Percentiles rank a stretch among this genome's conserved stretches.
These are phyloP conservation scores for Golubevia pallescens DNA, from an alignment of 1,284 basidiomycete species.

Conservation along the genomic window DNA sequence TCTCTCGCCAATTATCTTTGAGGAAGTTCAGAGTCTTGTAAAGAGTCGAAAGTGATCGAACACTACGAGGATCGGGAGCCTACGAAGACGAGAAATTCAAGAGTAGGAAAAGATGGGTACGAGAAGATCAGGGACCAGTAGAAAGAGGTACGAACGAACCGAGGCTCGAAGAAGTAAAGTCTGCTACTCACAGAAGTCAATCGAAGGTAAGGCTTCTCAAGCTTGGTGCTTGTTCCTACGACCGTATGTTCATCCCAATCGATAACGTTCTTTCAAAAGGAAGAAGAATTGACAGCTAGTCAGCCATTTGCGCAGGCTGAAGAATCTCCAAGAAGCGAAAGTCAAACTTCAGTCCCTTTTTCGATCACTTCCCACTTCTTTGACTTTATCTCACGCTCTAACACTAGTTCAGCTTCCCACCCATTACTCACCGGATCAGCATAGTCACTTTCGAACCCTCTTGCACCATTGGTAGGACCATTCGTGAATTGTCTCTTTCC, in stretches of 20 bases:
- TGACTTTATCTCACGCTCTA: neutral
- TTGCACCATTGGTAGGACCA: neutral
- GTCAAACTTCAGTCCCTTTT: too few species aligned
- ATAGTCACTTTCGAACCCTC: neutral
- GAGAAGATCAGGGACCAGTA: neutral
- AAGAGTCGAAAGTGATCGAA: slow-evolving; percentile 52
- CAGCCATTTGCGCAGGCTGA: neutral
- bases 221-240: slow-evolving; percentile 55
- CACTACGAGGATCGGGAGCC: slow-evolving; percentile 57
- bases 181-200: slow-evolving; percentile 35
- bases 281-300: neutral
- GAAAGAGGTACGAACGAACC: neutral
- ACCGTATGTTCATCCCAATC: slow-evolving; percentile 63
- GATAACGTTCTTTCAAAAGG: slow-evolving; percentile 31
- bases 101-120: slow-evolving; percentile 4
- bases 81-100: neutral
- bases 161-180: neutral
- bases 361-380: neutral
- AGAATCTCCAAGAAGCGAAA: too few species aligned
- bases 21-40: slow-evolving; percentile 54
- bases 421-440: neutral
- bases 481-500: neutral
- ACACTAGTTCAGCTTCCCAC: neutral
- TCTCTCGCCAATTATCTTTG: slow-evolving; percentile 53
- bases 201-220: slow-evolving; percentile 61